Base-by-base conservation (phyloP, 371 early-diverging fungal genomes). In the Dinochytrium kinnereticum region DNA sequence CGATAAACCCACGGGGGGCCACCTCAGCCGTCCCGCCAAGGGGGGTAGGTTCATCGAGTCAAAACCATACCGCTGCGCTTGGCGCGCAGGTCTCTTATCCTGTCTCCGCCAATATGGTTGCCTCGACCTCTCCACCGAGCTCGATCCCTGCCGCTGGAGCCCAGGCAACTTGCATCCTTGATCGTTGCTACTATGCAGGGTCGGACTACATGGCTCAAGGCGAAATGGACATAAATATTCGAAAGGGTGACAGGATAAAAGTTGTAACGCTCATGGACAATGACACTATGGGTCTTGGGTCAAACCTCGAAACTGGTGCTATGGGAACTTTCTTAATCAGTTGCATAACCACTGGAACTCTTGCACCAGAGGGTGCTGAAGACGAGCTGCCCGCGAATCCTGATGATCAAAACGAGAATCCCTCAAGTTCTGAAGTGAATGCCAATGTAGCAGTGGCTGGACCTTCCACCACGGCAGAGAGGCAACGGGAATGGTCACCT, bases 191-290 rank as follows among this genome's bases (percentile, higher is more conserved):
- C 37, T 37, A 39, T 44, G 66, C 66, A 10, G 66, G 66, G 10
- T 2, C 5, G 66, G 66, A 66, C 28, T 66, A 17, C 44, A 40
- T 10, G 19, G 66, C 66, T 10, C n/a, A 2, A 17, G 5, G 19
- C 10, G 66, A 66, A 39, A 66, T 66, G 66, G 66, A 66, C 26
- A 66, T 66, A 5, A 66, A 66, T 44, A 49, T 66, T 2, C 5
- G 44, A 26, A 36, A 40, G 19, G 66, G 66, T 44, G 66, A 66
- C 44, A 38, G 66, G 2, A 26, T 66, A 2, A 66, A 66, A 33
- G 28, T 66, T 38, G 66, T 66, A 24, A 66, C 44, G 5, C 3
- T 66, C 24, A 66, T 66, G 66, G 61, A 61, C 37, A 44, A 66
- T 40, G 66, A 66, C 3, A 28, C n/a, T 2, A 26, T 66, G 66